These are phyloP conservation scores for Graphilbum ipis-grandicollis DNA, from an alignment of 2,329 filamentous ascomycete genomes.

Conservation along the genomic window DNA sequence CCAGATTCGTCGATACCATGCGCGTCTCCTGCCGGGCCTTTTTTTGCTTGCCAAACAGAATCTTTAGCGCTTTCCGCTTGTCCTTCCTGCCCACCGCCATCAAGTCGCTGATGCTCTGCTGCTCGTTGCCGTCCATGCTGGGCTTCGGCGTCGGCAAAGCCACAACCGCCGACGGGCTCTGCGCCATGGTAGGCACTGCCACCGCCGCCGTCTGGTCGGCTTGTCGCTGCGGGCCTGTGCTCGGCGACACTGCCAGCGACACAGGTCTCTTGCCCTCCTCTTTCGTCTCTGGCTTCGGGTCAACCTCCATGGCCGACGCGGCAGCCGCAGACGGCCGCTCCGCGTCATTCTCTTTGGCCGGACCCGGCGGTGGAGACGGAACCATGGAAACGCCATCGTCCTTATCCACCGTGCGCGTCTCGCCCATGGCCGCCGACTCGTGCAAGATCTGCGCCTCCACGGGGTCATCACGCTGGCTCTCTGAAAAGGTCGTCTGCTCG, in stretches of 20 bases:
- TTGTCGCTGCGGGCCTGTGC: too few relatives aligned
- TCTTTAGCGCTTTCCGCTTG: constrained; percentile 8
- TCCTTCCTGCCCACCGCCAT: constrained; percentile 1
- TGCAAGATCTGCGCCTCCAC: constrained; percentile 28
- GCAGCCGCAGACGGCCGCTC: background rate
- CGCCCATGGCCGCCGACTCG: constrained; percentile 19
- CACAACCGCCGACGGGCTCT: background rate
- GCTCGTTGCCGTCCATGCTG: constrained; percentile 5
- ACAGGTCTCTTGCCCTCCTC: too few relatives aligned
- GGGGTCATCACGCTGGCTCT: constrained; percentile 4
- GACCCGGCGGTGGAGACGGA: background rate
- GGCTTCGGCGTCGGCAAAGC: constrained; percentile 7
- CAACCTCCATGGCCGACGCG: background rate
- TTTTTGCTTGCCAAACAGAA: constrained; percentile 21
- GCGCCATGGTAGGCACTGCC: background rate
- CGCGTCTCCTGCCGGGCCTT: constrained; percentile 18
- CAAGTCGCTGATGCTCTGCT: constrained; percentile 2
- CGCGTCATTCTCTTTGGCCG: background rate
- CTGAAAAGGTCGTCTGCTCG: too few relatives aligned
- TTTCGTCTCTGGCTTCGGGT: too few relatives aligned
- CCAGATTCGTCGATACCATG: constrained; percentile 25
- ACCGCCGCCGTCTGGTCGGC: too few relatives aligned
- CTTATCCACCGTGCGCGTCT: background rate
- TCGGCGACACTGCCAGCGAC: background rate
- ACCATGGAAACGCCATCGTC: background rate